Percentiles rank a stretch among this genome's conserved stretches.
These are phyloP conservation scores for Aureobasidium leucospermi DNA, from an alignment of 2,329 filamentous ascomycete genomes.

Conservation along the genomic window DNA sequence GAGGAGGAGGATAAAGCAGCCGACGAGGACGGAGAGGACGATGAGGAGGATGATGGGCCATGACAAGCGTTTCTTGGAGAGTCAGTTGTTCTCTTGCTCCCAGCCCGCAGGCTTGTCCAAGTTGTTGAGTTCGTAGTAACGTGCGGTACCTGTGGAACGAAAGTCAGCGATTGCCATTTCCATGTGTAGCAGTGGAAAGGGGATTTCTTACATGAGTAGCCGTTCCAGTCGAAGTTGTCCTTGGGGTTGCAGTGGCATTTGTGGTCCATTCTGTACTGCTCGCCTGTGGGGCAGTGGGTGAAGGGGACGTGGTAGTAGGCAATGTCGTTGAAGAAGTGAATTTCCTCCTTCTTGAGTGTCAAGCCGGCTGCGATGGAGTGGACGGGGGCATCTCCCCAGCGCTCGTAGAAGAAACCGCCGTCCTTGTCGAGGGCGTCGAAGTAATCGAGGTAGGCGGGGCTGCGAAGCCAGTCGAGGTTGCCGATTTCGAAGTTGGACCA, in stretches of 20 bases:
- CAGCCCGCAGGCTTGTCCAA: slow-evolving; percentile 79
- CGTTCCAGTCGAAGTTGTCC: slow-evolving; percentile 99
- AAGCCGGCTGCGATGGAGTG: slow-evolving; percentile 93
- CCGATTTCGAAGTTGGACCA: slow-evolving; percentile 99
- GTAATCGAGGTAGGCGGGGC: slow-evolving; percentile 80
- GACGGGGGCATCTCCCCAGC: slow-evolving; percentile 95
- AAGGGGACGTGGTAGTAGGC: slow-evolving; percentile 98
- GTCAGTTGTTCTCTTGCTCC: slow-evolving; percentile 44
- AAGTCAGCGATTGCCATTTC: neutral
- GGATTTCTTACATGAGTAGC: slow-evolving; percentile 75
- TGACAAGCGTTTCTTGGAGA: neutral
- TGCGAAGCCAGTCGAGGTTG: slow-evolving; percentile 80
- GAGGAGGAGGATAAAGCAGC: neutral
- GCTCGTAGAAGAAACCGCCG: slow-evolving; percentile 97
- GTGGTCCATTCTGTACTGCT: slow-evolving; percentile 73
- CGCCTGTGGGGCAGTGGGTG: slow-evolving; percentile 90
- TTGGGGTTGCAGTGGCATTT: slow-evolving; percentile 92
- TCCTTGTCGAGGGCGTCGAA: slow-evolving; percentile 83
- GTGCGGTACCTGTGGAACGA: slow-evolving; percentile 61
- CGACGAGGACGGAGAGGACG: neutral
- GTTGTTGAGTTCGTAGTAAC: slow-evolving; percentile 77
- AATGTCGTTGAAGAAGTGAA: slow-evolving; percentile 99
- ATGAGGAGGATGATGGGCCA: slow-evolving; percentile 3
- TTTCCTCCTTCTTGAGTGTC: slow-evolving; percentile 82
- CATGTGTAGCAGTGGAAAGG: neutral